These are phyloP conservation scores for Phylloporus sp. DNA, from an alignment of 768 basidiomycete genomes.

Conservation along the genomic window DNA sequence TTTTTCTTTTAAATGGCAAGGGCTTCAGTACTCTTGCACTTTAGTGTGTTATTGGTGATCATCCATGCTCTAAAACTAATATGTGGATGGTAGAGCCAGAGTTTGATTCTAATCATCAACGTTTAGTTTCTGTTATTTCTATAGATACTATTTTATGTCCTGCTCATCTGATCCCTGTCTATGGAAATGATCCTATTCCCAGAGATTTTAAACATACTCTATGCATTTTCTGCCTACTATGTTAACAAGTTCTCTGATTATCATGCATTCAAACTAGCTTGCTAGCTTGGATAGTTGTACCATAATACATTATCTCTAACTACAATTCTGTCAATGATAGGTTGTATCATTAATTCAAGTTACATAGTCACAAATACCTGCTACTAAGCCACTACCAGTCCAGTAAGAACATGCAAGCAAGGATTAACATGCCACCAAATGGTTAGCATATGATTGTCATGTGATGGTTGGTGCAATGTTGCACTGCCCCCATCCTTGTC, in stretches of 20 bases:
- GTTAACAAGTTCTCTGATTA: constrained; percentile 30
- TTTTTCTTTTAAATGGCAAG: constrained; percentile 19
- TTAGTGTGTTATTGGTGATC: constrained; percentile 10
- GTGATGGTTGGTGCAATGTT: no score
- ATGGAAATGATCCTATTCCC: constrained; percentile 13
- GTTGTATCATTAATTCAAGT: no score
- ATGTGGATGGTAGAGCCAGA: constrained; percentile 31
- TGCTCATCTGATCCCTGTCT: constrained; percentile 20
- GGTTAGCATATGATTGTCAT: no score
- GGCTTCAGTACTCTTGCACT: constrained; percentile 16
- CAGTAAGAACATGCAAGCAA: no score
- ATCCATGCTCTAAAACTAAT: constrained; percentile 21
- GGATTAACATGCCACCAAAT: no score
- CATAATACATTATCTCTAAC: no score
- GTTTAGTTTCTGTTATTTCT: constrained; percentile 14
- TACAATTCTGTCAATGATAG: no score
- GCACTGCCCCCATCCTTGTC: no score
- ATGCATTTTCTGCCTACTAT: constrained; percentile 22
- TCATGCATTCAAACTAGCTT: constrained; percentile 11
- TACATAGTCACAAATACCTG: no score
- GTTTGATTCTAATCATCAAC: constrained; percentile 7
- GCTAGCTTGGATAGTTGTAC: background rate
- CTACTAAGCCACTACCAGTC: no score
- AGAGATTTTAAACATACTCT: constrained; percentile 10
- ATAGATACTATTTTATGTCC: constrained; percentile 19